Evolutionary conservation across 2,329 filamentous ascomycete genomes (phyloP).

Genomic region (Scolecobasidium constrictum): DNA sequence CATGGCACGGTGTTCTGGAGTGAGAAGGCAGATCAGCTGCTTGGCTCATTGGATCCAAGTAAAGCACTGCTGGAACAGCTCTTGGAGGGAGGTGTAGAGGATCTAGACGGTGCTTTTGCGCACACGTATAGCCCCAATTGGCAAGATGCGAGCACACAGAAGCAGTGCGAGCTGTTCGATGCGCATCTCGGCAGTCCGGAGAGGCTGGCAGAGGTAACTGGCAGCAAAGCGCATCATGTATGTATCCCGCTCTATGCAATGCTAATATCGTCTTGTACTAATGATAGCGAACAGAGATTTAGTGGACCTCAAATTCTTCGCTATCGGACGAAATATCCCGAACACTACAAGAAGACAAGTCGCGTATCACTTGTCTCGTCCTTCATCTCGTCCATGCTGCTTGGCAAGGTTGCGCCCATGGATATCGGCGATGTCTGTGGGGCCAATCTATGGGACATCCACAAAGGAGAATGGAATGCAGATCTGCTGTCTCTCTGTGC

Average conservation of each 20-base stretch:
- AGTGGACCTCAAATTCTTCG: conserved; percentile 94
- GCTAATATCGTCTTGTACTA: not conserved
- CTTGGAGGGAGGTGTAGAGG: conserved; percentile 24
- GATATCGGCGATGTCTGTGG: conserved; percentile 93
- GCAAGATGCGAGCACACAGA: conserved; percentile 94
- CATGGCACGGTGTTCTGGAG: conserved; percentile 97
- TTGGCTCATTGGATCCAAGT: conserved; percentile 49
- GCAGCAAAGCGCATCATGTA: conserved; percentile 91
- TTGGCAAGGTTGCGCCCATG: conserved; percentile 75
- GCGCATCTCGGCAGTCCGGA: conserved; percentile 53
- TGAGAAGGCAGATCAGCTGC: conserved; percentile 51
- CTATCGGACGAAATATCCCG: conserved; percentile 68
- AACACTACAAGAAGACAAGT: conserved; percentile 68
- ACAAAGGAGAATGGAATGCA: conserved; percentile 61
- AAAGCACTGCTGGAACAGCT: conserved; percentile 62
- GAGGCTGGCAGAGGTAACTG: conserved; percentile 66
- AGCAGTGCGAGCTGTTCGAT: conserved; percentile 85
- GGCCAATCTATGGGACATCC: conserved; percentile 94
- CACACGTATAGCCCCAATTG: conserved; percentile 89
- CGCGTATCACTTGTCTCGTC: conserved; percentile 92
- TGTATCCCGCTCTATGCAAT: not conserved
- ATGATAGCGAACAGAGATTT: conserved; percentile 55
- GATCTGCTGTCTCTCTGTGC: conserved; percentile 65
- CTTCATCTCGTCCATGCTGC: conserved; percentile 82
- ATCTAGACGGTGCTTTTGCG: conserved; percentile 53